Conservation (phyloP, 257 asterid genomes). For the Penstemon davidsonii region DNA sequence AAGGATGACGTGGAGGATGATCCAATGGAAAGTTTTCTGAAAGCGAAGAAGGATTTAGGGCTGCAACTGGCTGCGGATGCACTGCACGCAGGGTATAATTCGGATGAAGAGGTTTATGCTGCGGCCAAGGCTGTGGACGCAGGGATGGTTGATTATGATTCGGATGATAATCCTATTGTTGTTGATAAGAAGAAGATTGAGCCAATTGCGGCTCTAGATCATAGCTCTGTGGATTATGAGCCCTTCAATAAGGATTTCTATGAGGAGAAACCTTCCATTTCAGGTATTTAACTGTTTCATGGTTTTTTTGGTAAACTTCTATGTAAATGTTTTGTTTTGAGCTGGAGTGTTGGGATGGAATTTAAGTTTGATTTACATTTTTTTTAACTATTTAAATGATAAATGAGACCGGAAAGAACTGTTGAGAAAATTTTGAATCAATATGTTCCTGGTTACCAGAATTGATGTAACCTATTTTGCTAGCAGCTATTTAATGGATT, state of each 20-base stretch:
- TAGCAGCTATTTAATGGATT: conserved; percentile 3
- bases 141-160: conserved; percentile 82
- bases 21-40: conserved; percentile 82
- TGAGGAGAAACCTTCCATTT: conserved; percentile 85
- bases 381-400: too few species aligned
- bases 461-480: neutral
- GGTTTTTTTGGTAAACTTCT: neutral
- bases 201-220: conserved; percentile 85
- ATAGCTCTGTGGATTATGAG: conserved; percentile 69
- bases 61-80: conserved; percentile 95
- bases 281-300: conserved; percentile 47
- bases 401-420: neutral
- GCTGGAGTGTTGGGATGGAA: neutral
- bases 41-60: conserved; percentile 89
- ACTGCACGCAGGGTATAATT: conserved; percentile 89
- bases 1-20: conserved; percentile 80
- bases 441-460: neutral
- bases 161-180: conserved; percentile 88
- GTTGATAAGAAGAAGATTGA: conserved; percentile 88
- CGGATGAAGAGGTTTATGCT: conserved; percentile 98
- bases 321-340: neutral
- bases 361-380: neutral
- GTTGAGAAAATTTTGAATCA: neutral
- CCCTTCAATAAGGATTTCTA: conserved; percentile 89
- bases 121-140: conserved; percentile 99